Evolutionary conservation across 139 green algal species (phyloP), one percentile per base, ranked within the genome.

Genomic region (Microglena sp.): DNA sequence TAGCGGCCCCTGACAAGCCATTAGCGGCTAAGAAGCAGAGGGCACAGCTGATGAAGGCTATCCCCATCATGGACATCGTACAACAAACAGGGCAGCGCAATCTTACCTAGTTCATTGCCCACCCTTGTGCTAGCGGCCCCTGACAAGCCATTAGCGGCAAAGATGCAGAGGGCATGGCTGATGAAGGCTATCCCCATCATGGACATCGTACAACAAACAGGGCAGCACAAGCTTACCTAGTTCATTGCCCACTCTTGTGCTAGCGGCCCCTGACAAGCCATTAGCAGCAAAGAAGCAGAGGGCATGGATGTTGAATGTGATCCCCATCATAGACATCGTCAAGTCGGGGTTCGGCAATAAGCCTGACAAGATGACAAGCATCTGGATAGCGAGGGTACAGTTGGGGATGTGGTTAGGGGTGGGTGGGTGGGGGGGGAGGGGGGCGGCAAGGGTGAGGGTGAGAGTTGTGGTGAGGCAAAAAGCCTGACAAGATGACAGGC

Each of bases 141-240:
- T n/a, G 40, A 50, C 40, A 24, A 50, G 18, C 82, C 82, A 45
- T 83, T 71, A 1, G 82, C 77, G 3, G 86, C 69, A 64, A 89
- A 87, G 71, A 87, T 90, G 64, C 79, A 79, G 5, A 88, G 62
- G 4, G 76, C 76, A 15, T 82, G 76, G 2, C 88, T 62, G 58
- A 88, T 87, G 73, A 90, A 80, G 27, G 75, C 79, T 29, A 89
- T 79, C 18, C 85, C 85, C 81, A 92, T 90, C 70, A 87, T 84
- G 18, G 71, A 77, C 61, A 94, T 83, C 1, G 75, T 77, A n/a
- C n/a, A n/a, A n/a, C n/a, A n/a, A n/a, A n/a, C n/a, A n/a, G n/a
- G n/a, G n/a, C n/a, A n/a, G n/a, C n/a, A n/a, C n/a, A n/a, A 15
- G 40, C 50, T 2, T 22, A 78, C 81, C 84, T 56, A 90, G 64